Percentiles rank a stretch among this genome's conserved stretches.
Conservation (phyloP, 192 early-diverging fungal species). For the Umbelopsis sp. region DNA sequence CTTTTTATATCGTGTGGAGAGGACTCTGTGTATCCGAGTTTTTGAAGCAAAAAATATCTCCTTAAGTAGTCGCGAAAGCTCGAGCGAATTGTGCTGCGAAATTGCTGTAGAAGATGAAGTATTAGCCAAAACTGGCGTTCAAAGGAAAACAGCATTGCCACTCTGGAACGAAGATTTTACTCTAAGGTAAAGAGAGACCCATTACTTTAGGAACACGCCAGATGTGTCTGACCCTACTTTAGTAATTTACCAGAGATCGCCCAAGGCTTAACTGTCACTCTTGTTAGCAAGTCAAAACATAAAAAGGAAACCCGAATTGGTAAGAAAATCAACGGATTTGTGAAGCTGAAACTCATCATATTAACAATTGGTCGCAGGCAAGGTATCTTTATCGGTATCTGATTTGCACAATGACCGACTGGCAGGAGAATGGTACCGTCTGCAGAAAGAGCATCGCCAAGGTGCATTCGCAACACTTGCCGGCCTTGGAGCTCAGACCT, state of each 20-base stretch:
- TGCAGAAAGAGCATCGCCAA: slow-evolving; percentile 32
- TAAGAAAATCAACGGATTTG: neutral
- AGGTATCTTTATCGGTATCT: neutral
- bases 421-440: slow-evolving; percentile 33
- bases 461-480: slow-evolving; percentile 31
- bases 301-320: neutral
- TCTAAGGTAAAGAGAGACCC: slow-evolving; percentile 36
- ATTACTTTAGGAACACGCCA: neutral
- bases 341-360: neutral
- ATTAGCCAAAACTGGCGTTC: slow-evolving; percentile 41
- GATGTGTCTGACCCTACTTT: neutral
- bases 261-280: slow-evolving; percentile 25
- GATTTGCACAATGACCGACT: neutral
- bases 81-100: slow-evolving; percentile 47
- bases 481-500: slow-evolving; percentile 26
- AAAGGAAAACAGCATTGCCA: slow-evolving; percentile 32
- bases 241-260: slow-evolving; percentile 28
- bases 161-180: slow-evolving; percentile 52
- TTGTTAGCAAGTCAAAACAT: slow-evolving; percentile 26
- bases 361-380: too few relatives aligned
- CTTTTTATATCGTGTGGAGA: slow-evolving; percentile 11
- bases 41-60: slow-evolving; percentile 23
- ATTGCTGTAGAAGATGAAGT: slow-evolving; percentile 49
- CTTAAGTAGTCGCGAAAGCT: neutral
- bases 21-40: slow-evolving; percentile 19